Percentiles rank a stretch among this genome's conserved stretches.
Conservation (phyloP, 371 early-diverging fungal genomes). For the Mortierella sp. region DNA sequence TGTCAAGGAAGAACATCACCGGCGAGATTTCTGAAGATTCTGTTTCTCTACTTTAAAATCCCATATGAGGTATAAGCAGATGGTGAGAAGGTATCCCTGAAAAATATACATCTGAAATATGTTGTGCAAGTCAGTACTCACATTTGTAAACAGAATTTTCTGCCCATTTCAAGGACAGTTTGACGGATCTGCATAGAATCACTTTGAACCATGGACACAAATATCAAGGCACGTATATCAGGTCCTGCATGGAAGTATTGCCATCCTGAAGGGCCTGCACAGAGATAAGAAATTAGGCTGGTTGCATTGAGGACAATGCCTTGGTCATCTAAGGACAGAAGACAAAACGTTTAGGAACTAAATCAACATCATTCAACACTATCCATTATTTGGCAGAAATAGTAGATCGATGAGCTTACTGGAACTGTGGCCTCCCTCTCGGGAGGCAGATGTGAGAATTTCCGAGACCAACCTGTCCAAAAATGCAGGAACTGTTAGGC, state of each 20-base stretch:
- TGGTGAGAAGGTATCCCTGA: background rate
- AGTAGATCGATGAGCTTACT: constrained; percentile 12
- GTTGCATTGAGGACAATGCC: constrained; percentile 53
- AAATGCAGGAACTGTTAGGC: constrained; percentile 37
- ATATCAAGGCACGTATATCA: constrained; percentile 51
- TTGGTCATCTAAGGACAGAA: constrained; percentile 38
- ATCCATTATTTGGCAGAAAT: background rate
- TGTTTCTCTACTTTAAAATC: constrained; percentile 3
- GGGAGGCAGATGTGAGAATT: constrained; percentile 46
- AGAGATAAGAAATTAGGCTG: constrained; percentile 49
- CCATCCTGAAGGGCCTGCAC: constrained; percentile 48
- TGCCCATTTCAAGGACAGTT: constrained; percentile 49
- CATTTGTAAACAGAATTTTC: constrained; percentile 49
- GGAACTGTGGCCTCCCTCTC: constrained; percentile 24
- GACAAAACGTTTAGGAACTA: background rate
- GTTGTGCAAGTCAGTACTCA: background rate
- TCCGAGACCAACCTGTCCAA: constrained; percentile 46
- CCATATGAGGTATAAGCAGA: background rate
- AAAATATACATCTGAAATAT: no score
- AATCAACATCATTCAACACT: background rate
- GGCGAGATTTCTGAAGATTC: constrained; percentile 25
- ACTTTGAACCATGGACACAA: constrained; percentile 55
- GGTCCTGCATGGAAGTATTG: constrained; percentile 44
- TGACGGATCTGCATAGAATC: constrained; percentile 58
- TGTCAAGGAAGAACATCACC: constrained; percentile 52